These are phyloP conservation scores for Periconia sp. DNA, from an alignment of 2,329 filamentous ascomycete genomes.

Conservation along the genomic window DNA sequence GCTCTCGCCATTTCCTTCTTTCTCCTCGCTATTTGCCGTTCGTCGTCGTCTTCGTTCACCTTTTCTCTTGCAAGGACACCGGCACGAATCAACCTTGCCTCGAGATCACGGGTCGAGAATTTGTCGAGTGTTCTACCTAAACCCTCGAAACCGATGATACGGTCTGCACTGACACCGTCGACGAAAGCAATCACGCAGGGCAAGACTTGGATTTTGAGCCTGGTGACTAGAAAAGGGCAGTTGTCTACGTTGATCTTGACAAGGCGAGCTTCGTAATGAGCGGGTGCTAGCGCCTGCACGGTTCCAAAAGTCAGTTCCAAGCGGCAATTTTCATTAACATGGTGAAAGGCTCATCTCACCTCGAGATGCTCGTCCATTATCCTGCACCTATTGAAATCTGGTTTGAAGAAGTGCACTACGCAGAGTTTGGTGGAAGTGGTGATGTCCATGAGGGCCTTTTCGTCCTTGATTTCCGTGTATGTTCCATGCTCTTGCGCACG, in stretches of 20 bases:
- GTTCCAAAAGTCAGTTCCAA: not conserved
- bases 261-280: conserved; percentile 62
- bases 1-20: conserved; percentile 34
- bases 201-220: conserved; percentile 59
- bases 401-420: conserved; percentile 66
- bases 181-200: conserved; percentile 62
- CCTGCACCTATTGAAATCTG: conserved; percentile 63
- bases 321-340: not conserved
- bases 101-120: conserved; percentile 58
- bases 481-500: conserved; percentile 54
- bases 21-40: conserved; percentile 24
- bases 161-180: conserved; percentile 57
- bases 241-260: conserved; percentile 62
- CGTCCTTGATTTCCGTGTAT: conserved; percentile 59
- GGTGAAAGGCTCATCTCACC: conserved; percentile 21
- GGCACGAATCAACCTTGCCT: conserved; percentile 53
- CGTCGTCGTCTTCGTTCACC: conserved; percentile 51
- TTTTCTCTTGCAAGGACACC: conserved; percentile 57
- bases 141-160: conserved; percentile 62
- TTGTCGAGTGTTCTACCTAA: conserved; percentile 56
- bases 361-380: conserved; percentile 64
- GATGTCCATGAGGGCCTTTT: conserved; percentile 61
- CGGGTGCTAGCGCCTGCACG: conserved; percentile 53
- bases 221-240: conserved; percentile 60
- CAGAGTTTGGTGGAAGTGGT: conserved; percentile 61